phyloP scores from a whole-genome alignment of 139 green algal genomes.

The Chlorella ohadii region DNA sequence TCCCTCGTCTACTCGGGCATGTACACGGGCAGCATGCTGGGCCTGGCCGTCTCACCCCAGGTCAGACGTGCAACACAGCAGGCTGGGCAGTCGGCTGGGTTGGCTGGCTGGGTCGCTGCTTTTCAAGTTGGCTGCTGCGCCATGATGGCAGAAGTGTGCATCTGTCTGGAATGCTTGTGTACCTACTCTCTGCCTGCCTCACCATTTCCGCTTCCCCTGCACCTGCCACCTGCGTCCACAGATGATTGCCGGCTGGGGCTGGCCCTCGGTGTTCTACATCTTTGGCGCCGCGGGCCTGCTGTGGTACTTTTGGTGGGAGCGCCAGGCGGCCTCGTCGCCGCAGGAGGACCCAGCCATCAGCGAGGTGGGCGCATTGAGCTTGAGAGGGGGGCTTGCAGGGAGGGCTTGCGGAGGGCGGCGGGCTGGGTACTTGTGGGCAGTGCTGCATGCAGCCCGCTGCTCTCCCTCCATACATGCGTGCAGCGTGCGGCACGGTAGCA shows the following conservation, averaged over 20 bases:
- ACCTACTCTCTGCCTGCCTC: too few species aligned
- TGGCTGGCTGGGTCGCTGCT: too few species aligned
- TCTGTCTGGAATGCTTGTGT: background rate
- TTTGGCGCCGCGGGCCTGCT: conserved; percentile 78
- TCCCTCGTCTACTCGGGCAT: conserved; percentile 97
- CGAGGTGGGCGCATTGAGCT: background rate
- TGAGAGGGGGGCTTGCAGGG: too few species aligned
- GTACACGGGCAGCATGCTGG: conserved; percentile 92
- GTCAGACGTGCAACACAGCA: background rate
- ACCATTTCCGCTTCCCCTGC: too few species aligned
- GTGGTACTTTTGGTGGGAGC: conserved; percentile 74
- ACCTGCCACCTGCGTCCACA: conserved; percentile 28
- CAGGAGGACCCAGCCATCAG: conserved; percentile 65
- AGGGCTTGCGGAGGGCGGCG: too few species aligned
- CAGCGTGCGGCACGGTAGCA: too few species aligned
- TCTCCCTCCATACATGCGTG: too few species aligned
- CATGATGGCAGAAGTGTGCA: too few species aligned
- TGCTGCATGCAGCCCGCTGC: too few species aligned
- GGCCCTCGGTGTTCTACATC: conserved; percentile 94
- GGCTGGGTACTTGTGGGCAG: too few species aligned
- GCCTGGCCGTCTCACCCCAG: conserved; percentile 74
- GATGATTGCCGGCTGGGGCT: conserved; percentile 84
- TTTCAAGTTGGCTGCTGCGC: too few species aligned
- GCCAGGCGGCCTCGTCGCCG: conserved; percentile 63
- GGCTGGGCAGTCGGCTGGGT: too few species aligned